Evolutionary conservation across 805 yeast genomes (phyloP), one percentile per base, ranked within the genome.

Genomic region (Candida easanensis): DNA sequence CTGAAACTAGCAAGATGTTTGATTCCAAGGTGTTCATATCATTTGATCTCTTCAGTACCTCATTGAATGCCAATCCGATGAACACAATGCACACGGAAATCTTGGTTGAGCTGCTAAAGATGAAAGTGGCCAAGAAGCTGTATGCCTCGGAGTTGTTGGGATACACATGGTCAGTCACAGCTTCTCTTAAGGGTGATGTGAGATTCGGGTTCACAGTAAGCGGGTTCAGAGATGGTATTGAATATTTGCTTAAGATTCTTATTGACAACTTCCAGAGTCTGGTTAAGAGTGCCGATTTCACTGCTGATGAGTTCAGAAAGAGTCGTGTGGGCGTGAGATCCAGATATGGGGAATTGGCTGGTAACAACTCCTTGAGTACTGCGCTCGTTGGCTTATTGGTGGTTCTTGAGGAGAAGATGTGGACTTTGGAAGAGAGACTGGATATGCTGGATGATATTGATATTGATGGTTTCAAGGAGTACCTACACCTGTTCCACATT

Each of bases 81-180:
- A 64, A 63, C 37, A 67, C 76, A 2, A 71, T 79, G 48, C 64
- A 68, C n/a, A 50, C 76, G 11, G 89, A 84, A 49, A 56, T 84
- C 5, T 45, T 83, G 2, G 66, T 73, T 9, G 79, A 77, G 38
- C 40, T 79, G 3, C 49, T 80, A 4, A 76, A 71, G 19, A 53
- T 58, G 1, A 56, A 60, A 13, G 52, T 83, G 0, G 60, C 70
- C 19, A 57, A 64, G 4, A 46, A 49, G 5, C 51, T 84, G 1
- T 84, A 83, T 54, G 73, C 76, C 1, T 70, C 80, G 1, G 77
- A 80, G 43, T 56, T 69, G n/a, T 45, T 80, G 9, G 79, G 81
- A 1, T 80, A 71, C 52, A 57, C 74, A 0, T 84, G 84, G 76
- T 80, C 76, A 16, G 47, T 84, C 0, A 65, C 61, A 28, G 76